Base-by-base conservation (phyloP, 2,329 filamentous ascomycete genomes). In the Colletotrichum aenigma region DNA sequence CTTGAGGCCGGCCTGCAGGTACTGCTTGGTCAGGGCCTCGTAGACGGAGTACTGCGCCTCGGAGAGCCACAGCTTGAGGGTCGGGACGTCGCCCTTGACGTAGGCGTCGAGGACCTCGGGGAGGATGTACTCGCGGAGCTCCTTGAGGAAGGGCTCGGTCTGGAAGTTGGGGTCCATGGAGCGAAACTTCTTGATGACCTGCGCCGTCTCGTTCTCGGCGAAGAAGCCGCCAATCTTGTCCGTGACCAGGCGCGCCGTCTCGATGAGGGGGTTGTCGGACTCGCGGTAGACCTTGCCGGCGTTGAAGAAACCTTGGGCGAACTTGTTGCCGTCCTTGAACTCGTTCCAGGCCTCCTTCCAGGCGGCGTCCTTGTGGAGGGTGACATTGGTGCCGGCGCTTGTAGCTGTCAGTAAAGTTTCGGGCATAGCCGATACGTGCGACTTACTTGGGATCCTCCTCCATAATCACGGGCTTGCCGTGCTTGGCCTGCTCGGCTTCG, bases 291-390 rank as follows among this genome's bases (percentile, higher is more conserved):
- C 93, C 72, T 91, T 92, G 86, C 96, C 96, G 86, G 98, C 92
- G 82, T 90, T 92, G 86, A 98, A 98, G 77, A 98, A 87, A 74
- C 94, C 93, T 86, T 98, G 96, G 84, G 98, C 95, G 75, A 98
- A 86, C 80, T 94, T 95, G 86, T 94, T 98, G 78, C 92, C 93
- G 84, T 99, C 97, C 78, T 94, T 94, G 91, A 98, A 99, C 67
- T 97, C 94, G 81, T 94, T 92, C 97, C 97, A 99, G n/a, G 96
- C 95, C 85, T 98, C 96, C 87, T 98, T 98, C 95, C 96, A 98
- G 26, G 94, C 95, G 16, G 97, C 93, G 80, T 99, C 97, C 86
- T 99, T 99, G 89, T 99, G 97, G 1, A 99, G 84, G 1, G 96
- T 98, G 65, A 99, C 88, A 82, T 98, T 97, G 73, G 96, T 98